phyloP scores from a whole-genome alignment of 768 basidiomycete genomes.

The Serendipita vermifera region DNA sequence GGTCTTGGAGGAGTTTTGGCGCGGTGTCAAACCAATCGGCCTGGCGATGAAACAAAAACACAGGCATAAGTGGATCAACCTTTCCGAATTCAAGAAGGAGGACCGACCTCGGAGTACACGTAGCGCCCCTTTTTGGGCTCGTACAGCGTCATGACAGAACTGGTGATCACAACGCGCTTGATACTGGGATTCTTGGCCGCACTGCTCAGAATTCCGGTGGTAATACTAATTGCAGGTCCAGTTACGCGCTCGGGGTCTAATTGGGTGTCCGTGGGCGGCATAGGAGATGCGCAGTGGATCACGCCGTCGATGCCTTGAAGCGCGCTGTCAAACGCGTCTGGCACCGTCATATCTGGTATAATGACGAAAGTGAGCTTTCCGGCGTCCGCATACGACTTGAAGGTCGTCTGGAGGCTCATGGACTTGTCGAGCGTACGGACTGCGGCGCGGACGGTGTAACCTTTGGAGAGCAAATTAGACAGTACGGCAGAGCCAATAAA shows the following conservation, averaged over 20 bases:
- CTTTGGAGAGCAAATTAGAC: slow-evolving; percentile 17
- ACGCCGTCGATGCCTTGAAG: slow-evolving; percentile 65
- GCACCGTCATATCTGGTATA: slow-evolving; percentile 13
- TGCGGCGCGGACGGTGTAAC: slow-evolving; percentile 27
- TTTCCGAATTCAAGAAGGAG: background rate
- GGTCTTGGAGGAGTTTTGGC: background rate
- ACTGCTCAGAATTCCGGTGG: slow-evolving; percentile 21
- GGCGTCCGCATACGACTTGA: slow-evolving; percentile 16
- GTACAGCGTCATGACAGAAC: slow-evolving; percentile 25
- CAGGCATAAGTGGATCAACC: background rate
- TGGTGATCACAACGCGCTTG: slow-evolving; percentile 26
- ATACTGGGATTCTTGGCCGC: slow-evolving; percentile 18
- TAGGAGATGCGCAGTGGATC: slow-evolving; percentile 55
- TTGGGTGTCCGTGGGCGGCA: slow-evolving; percentile 29
- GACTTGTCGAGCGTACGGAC: slow-evolving; percentile 25
- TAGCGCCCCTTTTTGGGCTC: slow-evolving; percentile 15
- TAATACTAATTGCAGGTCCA: slow-evolving; percentile 26
- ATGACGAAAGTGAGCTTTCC: background rate
- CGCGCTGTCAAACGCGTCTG: slow-evolving; percentile 62
- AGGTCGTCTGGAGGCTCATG: slow-evolving; percentile 22
- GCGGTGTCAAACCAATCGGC: slow-evolving; percentile 9
- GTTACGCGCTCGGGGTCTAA: slow-evolving; percentile 20
- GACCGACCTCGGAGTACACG: slow-evolving; percentile 17
- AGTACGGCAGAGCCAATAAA: slow-evolving; percentile 13
- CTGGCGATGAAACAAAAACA: background rate